Percentiles rank a stretch among this genome's conserved stretches.
Evolutionary conservation across 768 basidiomycete species (phyloP).

Genomic region (Leucosporidium creatinivorum): DNA sequence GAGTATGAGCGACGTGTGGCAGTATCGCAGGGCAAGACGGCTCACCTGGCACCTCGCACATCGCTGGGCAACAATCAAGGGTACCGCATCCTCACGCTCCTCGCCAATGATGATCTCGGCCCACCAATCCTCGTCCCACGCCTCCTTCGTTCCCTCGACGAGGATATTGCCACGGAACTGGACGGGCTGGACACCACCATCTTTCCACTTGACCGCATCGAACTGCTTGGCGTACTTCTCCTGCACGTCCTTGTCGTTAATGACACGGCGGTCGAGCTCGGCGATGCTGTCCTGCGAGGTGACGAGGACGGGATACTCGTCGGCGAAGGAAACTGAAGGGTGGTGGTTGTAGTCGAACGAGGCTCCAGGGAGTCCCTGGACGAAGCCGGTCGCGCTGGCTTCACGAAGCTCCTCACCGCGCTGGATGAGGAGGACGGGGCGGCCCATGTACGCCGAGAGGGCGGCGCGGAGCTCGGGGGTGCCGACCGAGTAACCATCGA

Average conservation of each 20-base stretch:
- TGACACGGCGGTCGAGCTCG: slow-evolving; percentile 13
- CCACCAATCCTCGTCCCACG: slow-evolving; percentile 32
- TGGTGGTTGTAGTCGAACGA: background rate
- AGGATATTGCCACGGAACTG: slow-evolving; percentile 30
- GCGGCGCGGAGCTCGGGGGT: slow-evolving; percentile 6
- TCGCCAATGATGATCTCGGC: slow-evolving; percentile 6
- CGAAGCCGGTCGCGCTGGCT: background rate
- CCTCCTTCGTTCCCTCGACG: slow-evolving; percentile 1
- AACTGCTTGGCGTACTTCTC: slow-evolving; percentile 2
- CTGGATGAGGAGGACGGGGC: slow-evolving; percentile 13
- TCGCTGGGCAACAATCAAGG: slow-evolving; percentile 10
- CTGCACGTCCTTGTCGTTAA: slow-evolving; percentile 6
- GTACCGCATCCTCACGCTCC: slow-evolving; percentile 1
- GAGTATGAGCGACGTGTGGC: too few relatives aligned
- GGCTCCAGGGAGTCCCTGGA: background rate
- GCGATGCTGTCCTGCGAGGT: background rate
- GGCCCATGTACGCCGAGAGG: slow-evolving; percentile 13
- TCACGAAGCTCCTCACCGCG: slow-evolving; percentile 14
- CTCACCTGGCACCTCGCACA: slow-evolving; percentile 28
- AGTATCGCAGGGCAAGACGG: background rate
- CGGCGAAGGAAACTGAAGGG: background rate
- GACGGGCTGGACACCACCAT: slow-evolving; percentile 7
- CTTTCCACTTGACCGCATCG: slow-evolving; percentile 4
- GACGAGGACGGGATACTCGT: background rate
- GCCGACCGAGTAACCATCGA: slow-evolving; percentile 25